Base-by-base conservation (phyloP, 2,329 filamentous ascomycete genomes). In the Fusarium udum region DNA sequence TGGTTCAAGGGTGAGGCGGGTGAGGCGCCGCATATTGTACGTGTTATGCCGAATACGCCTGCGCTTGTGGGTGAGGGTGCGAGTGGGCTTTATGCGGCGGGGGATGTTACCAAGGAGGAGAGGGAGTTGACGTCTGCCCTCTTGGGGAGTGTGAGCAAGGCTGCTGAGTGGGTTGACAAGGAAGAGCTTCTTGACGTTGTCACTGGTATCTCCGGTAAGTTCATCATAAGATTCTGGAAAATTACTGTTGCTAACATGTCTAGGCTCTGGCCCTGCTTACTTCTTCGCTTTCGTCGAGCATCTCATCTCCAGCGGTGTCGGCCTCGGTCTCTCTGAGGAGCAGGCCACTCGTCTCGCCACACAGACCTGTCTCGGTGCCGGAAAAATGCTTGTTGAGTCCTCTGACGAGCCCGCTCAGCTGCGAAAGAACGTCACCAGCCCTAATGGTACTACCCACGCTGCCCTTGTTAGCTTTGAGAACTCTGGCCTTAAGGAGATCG, bases 241-340 rank as follows among this genome's bases (percentile, higher is more conserved):
- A 10, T 10, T 2, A 18, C 11, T 6, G 45, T n/a, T 0, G 7
- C 63, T 76, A 42, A 77, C 2, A 24, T 6, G 2, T 14, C 3
- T 55, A 87, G 85, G 86, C 31, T 87, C 85, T 24, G 86, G 86
- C 5, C 86, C 86, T 0, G 86, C 86, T 1, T 87, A 87, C 79
- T 87, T 87, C 80, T 87, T 87, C 75, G 85, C 85, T 72, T 82
- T 87, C 78, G 86, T 87, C 12, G 86, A 87, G 74, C 85, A 87
- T 76, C 79, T 87, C 51, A 84, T 86, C 60, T 77, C 83, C 59
- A 84, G 83, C 67, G 86, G 82, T 18, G 81, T 79, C 14, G 78
- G 79, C n/a, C 79, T 86, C 4, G 86, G 86, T 4, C 81, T 87
- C 32, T 81, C 85, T 0, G 77, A 80, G 24, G 85, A 87, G 63